Percentiles rank a stretch among this genome's conserved stretches.
phyloP scores from a whole-genome alignment of 257 asterid genomes.

The Schizonepeta tenuifolia region DNA sequence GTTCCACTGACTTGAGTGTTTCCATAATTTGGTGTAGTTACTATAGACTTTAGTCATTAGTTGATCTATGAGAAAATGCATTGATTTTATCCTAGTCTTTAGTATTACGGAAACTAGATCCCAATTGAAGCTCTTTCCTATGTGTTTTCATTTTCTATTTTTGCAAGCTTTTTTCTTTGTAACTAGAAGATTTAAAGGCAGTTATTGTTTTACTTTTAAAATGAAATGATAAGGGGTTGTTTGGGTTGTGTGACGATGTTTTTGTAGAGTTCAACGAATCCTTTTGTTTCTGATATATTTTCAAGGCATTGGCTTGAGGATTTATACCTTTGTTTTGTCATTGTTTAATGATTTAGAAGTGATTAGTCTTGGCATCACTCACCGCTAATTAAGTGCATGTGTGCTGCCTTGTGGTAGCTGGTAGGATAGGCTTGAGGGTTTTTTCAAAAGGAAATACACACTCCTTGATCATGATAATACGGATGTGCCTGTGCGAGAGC shows the following conservation, averaged over 20 bases:
- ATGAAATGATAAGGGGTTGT: constrained; percentile 4
- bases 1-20: constrained; percentile 20
- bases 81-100: neutral
- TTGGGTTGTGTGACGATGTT: constrained; percentile 3
- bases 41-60: neutral
- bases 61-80: constrained; percentile 16
- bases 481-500: neutral
- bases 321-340: neutral
- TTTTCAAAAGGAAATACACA: neutral
- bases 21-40: constrained; percentile 16
- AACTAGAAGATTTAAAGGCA: neutral
- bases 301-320: neutral
- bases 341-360: neutral
- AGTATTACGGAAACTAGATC: neutral
- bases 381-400: too few species aligned
- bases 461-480: neutral
- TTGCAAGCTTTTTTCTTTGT: too few species aligned
- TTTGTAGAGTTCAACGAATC: neutral
- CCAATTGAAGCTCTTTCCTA: too few species aligned
- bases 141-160: too few species aligned
- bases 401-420: neutral
- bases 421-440: neutral
- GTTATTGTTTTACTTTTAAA: neutral
- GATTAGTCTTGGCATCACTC: neutral
- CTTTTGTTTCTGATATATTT: neutral